Evolutionary conservation across 73 alveolate genomes (phyloP).

Genomic region (Tetrahymena thermophila): DNA sequence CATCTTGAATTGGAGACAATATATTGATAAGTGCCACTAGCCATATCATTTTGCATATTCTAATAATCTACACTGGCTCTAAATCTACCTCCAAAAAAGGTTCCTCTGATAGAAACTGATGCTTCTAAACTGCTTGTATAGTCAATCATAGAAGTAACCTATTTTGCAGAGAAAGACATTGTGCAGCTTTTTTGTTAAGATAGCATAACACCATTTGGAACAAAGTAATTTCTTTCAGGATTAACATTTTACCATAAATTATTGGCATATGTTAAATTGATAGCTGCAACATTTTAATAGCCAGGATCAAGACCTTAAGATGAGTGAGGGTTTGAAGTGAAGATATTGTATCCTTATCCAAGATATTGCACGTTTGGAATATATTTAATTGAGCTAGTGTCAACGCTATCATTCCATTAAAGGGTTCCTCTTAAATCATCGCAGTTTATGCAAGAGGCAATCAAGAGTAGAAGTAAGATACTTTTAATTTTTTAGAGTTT

Average conservation of each 20-base stretch:
- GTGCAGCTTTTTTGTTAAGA: not conserved
- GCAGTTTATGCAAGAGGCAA: not conserved
- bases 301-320: not conserved
- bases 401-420: not conserved
- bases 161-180: not conserved
- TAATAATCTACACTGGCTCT: not conserved
- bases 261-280: not conserved
- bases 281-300: not conserved
- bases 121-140: not conserved
- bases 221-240: not conserved
- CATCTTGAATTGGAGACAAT: not conserved
- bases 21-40: not conserved
- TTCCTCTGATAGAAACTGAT: not conserved
- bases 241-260: not conserved
- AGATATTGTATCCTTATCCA: not conserved
- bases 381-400: not conserved
- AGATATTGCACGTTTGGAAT: not conserved
- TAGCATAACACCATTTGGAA: not conserved
- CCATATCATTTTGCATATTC: not conserved
- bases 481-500: not conserved
- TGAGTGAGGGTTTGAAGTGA: not conserved
- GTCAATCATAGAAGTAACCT: not conserved
- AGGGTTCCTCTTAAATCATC: not conserved
- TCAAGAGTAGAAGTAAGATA: not conserved
- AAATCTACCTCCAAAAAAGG: not conserved